Evolutionary conservation across 805 yeast genomes (phyloP).

Genomic region (Teunomyces atbi): DNA sequence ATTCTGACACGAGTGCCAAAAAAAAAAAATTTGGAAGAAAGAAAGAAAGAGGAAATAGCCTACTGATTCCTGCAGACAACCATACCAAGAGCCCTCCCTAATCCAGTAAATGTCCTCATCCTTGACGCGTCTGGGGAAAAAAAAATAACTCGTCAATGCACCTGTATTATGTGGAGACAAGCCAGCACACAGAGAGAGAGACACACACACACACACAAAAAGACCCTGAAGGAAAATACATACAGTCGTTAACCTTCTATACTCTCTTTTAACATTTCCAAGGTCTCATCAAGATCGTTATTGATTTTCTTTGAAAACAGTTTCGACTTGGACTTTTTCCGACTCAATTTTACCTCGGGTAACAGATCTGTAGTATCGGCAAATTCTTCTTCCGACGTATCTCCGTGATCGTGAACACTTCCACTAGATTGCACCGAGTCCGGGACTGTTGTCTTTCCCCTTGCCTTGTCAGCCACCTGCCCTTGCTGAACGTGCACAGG

Average conservation of each 20-base stretch:
- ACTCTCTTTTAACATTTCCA: constrained; percentile 40
- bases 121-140: background rate
- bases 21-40: background rate
- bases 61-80: background rate
- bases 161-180: background rate
- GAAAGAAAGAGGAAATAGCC: background rate
- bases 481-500: background rate
- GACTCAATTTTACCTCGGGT: constrained; percentile 12
- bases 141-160: background rate
- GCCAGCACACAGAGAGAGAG: too few relatives aligned
- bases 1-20: background rate
- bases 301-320: constrained; percentile 33
- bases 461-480: background rate
- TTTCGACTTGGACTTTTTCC: constrained; percentile 33
- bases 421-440: background rate
- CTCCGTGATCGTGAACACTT: background rate
- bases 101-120: too few relatives aligned
- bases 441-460: background rate
- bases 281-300: constrained; percentile 34
- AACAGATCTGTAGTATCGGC: constrained; percentile 16
- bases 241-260: constrained; percentile 17
- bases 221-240: background rate
- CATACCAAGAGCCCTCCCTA: too few relatives aligned
- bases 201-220: too few relatives aligned
- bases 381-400: constrained; percentile 15